Percentiles rank a stretch among this genome's conserved stretches.
Evolutionary conservation across 208 protist genomes (phyloP).

Genomic region (Jaenimonas drosophilae): DNA sequence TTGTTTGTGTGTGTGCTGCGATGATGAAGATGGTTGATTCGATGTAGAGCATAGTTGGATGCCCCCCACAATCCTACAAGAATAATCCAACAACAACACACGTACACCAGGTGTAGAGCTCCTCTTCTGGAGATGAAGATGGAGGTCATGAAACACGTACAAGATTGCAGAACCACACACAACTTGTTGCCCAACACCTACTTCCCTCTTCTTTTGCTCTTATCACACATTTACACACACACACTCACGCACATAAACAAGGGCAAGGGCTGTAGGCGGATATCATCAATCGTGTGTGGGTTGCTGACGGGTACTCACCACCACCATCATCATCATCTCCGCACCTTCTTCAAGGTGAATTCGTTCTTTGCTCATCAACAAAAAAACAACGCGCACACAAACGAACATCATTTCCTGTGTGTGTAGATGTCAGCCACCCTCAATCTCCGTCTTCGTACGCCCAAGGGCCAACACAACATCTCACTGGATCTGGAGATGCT

Average conservation of each 20-base stretch:
- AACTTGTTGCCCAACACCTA: not conserved
- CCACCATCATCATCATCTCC: no score
- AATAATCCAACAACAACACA: constrained; percentile 1
- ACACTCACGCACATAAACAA: no score
- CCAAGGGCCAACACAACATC: no score
- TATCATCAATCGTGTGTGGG: no score
- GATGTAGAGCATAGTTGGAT: no score
- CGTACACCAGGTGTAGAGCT: no score
- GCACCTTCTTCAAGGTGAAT: constrained; percentile 4
- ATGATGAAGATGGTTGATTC: no score
- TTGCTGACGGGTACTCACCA: no score
- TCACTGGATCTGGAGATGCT: constrained; percentile 24
- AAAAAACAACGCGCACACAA: not conserved
- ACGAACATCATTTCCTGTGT: not conserved
- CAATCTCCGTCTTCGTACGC: constrained; percentile 59
- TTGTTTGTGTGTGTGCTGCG: not conserved
- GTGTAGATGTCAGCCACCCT: constrained; percentile 12
- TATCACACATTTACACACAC: no score
- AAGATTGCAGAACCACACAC: not conserved
- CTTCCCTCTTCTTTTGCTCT: constrained; percentile 4
- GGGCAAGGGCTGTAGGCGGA: no score
- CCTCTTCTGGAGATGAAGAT: no score
- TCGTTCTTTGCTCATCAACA: not conserved
- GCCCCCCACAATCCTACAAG: not conserved
- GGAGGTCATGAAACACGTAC: no score